phyloP scores from a whole-genome alignment of 345 rosid genomes.

The Fremontodendron californicum region DNA sequence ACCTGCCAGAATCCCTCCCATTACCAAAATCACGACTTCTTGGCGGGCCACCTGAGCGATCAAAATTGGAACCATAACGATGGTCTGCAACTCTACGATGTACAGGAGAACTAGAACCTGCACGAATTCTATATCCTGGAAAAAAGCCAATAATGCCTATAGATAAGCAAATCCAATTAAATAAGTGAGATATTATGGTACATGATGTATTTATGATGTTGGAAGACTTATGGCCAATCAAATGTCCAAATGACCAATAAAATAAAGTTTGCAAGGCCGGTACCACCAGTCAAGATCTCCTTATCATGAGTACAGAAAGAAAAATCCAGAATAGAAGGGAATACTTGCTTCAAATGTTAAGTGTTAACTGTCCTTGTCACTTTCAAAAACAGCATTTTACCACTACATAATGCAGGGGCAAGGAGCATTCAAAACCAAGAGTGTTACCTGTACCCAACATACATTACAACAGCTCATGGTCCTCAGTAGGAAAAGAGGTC shows the following conservation, averaged over 20 bases:
- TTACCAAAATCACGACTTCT: constrained; percentile 53
- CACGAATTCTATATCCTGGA: constrained; percentile 72
- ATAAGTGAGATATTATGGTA: constrained; percentile 14
- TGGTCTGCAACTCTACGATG: constrained; percentile 53
- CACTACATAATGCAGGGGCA: constrained; percentile 14
- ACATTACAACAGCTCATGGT: constrained; percentile 4
- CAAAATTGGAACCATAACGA: constrained; percentile 49
- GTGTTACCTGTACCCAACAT: constrained; percentile 14
- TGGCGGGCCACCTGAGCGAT: constrained; percentile 43
- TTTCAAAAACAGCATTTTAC: constrained; percentile 20
- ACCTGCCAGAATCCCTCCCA: constrained; percentile 63
- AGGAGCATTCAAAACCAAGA: constrained; percentile 18
- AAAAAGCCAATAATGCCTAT: constrained; percentile 30
- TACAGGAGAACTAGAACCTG: too few species aligned
- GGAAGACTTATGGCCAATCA: constrained; percentile 18
- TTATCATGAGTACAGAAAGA: constrained; percentile 21
- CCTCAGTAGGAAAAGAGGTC: constrained; percentile 18
- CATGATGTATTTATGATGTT: constrained; percentile 15
- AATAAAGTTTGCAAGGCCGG: constrained; percentile 28
- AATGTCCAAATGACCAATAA: constrained; percentile 22
- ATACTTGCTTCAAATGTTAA: constrained; percentile 9
- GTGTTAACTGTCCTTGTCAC: constrained; percentile 16
- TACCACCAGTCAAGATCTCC: constrained; percentile 27
- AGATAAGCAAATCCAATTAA: constrained; percentile 25
- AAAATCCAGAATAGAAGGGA: constrained; percentile 8